A percentile compares a stretch with the other conserved stretches of the same genome.
These are phyloP conservation scores for Diaporthe humulicola DNA, from an alignment of 2,329 filamentous ascomycete genomes.

Conservation along the genomic window DNA sequence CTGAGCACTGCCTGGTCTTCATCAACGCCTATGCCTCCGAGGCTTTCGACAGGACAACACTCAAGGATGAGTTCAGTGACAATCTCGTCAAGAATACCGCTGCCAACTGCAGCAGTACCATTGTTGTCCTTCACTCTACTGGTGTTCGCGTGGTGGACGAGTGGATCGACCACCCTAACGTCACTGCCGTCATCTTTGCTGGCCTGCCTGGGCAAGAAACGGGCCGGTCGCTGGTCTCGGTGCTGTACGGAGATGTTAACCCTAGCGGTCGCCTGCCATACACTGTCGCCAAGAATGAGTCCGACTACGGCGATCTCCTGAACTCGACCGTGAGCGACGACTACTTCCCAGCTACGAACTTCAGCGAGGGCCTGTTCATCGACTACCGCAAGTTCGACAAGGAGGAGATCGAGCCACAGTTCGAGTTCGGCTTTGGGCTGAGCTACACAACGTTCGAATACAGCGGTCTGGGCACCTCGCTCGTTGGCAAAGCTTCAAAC, in stretches of 20 bases:
- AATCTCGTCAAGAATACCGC: conserved; percentile 69
- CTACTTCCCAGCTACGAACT: conserved; percentile 64
- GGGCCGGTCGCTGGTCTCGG: conserved; percentile 65
- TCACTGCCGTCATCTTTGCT: conserved; percentile 74
- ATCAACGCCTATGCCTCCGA: conserved; percentile 80
- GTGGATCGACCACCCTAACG: conserved; percentile 73
- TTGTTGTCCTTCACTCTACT: conserved; percentile 76
- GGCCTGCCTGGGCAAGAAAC: conserved; percentile 75
- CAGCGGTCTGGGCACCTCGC: conserved; percentile 51
- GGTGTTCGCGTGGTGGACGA: conserved; percentile 71
- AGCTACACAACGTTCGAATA: conserved; percentile 68
- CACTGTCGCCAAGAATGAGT: conserved; percentile 68
- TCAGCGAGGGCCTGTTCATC: conserved; percentile 63
- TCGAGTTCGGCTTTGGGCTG: conserved; percentile 69
- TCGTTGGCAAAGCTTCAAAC: conserved; percentile 58
- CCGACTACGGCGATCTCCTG: conserved; percentile 66
- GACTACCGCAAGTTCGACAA: conserved; percentile 69
- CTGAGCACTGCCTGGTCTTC: conserved; percentile 70
- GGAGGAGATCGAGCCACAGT: conserved; percentile 61
- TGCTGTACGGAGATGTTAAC: conserved; percentile 70
- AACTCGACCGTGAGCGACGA: conserved; percentile 60
- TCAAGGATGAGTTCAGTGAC: conserved; percentile 77
- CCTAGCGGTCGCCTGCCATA: conserved; percentile 72
- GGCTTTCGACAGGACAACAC: conserved; percentile 72
- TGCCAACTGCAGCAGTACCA: conserved; percentile 69